Conservation (phyloP, 306 rosid genomes). For the Lathyrus aphaca region DNA sequence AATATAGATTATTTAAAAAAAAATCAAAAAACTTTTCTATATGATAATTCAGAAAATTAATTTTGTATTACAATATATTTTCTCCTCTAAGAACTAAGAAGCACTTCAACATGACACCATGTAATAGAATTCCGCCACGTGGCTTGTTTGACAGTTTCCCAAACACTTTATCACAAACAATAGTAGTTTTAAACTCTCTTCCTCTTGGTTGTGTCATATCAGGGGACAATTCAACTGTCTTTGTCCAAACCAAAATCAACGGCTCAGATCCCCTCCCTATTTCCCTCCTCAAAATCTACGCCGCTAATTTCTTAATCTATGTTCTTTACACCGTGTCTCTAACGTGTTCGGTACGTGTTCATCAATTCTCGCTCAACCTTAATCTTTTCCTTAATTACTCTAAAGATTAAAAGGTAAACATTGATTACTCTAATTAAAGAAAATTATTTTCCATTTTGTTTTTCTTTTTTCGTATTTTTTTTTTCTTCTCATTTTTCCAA, state of each 20-base stretch:
- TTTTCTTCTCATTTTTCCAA: conserved; percentile 25
- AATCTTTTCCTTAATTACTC: conserved; percentile 24
- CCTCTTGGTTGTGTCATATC: conserved; percentile 19
- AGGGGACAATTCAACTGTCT: conserved; percentile 26
- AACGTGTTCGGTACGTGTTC: conserved; percentile 45
- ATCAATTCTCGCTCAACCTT: neutral
- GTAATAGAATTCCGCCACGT: neutral
- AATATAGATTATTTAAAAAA: no score
- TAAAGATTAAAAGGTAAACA: neutral
- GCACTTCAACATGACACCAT: neutral
- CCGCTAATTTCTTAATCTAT: conserved; percentile 32
- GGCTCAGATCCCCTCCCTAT: conserved; percentile 36
- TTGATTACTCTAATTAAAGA: conserved; percentile 12
- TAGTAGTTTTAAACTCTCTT: conserved; percentile 6
- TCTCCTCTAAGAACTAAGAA: neutral
- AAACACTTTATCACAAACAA: neutral
- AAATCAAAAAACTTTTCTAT: no score
- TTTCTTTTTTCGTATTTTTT: conserved; percentile 9
- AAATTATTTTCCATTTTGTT: neutral
- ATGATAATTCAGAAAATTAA: no score
- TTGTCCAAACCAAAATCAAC: conserved; percentile 29
- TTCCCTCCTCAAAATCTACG: neutral
- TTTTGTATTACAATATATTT: no score
- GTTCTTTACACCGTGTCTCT: conserved; percentile 49
- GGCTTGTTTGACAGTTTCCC: neutral